A percentile compares a stretch with the other conserved stretches of the same genome.
Evolutionary conservation across 768 basidiomycete species (phyloP).

Genomic region (Hypholoma fasciculare): DNA sequence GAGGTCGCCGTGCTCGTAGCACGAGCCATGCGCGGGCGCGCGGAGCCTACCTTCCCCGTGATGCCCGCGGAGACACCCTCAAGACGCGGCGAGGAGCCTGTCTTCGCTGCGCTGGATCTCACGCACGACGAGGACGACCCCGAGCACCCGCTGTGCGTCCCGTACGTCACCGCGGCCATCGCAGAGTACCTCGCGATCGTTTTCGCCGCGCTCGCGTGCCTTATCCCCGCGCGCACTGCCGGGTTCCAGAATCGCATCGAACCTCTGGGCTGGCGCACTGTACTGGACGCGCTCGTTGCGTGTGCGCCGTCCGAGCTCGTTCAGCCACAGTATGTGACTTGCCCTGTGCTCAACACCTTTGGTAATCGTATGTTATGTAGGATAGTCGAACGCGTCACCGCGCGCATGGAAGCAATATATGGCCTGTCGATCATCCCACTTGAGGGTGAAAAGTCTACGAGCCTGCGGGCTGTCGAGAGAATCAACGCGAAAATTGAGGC

Average conservation of each 20-base stretch:
- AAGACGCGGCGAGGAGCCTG: constrained; percentile 15
- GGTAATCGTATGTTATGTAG: constrained; percentile 16
- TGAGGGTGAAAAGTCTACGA: constrained; percentile 17
- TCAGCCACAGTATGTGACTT: constrained; percentile 35
- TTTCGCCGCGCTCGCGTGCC: constrained; percentile 53
- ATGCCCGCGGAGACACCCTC: constrained; percentile 4
- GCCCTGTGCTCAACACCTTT: neutral
- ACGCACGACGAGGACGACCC: constrained; percentile 30
- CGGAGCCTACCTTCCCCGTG: constrained; percentile 14
- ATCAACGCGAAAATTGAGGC: neutral
- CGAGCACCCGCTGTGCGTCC: constrained; percentile 28
- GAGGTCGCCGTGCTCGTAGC: constrained; percentile 56
- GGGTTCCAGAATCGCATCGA: constrained; percentile 67
- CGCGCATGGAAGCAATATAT: constrained; percentile 27
- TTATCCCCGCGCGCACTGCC: constrained; percentile 53
- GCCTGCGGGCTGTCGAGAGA: constrained; percentile 6
- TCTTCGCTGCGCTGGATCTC: constrained; percentile 13
- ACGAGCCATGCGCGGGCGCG: constrained; percentile 28
- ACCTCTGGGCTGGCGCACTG: constrained; percentile 62
- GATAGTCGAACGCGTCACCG: constrained; percentile 27
- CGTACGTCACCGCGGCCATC: constrained; percentile 42
- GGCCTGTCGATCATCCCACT: constrained; percentile 16
- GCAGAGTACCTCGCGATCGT: constrained; percentile 49
- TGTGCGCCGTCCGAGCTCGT: constrained; percentile 34
- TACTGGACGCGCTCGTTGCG: constrained; percentile 54